Evolutionary conservation across 2,329 filamentous ascomycete genomes (phyloP), one percentile per base, ranked within the genome.

Genomic region (Dactylella cylindrospora): DNA sequence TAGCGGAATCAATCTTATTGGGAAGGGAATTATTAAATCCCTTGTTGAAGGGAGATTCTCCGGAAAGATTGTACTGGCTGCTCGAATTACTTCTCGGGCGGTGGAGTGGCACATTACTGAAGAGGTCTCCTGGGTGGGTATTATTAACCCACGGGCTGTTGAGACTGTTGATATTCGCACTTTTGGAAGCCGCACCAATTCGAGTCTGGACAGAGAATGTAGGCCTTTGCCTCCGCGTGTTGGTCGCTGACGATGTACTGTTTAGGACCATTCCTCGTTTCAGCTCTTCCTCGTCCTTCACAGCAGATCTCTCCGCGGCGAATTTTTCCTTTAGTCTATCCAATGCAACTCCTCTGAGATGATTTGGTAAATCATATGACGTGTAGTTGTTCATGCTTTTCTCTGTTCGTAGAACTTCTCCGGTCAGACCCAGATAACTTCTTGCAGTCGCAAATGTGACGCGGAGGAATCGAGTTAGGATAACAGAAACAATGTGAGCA

Each of bases 401-500:
- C 71, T 98, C 93, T 0, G 90, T 96, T 41, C 90, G 86, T 9
- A 98, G 74, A 0, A 98, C 91, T 70, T 98, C 93, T 31, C 84
- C 88, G 0, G 89, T 95, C 33, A 98, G 74, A 1, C 94, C 93
- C 12, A 98, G 81, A 69, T 98, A 98, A 49, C 88, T 88, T 76
- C 96, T 93, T 0, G 90, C 93, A 8, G 94, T 97, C 0, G 90
- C 87, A 47, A 98, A 82, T 0, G 93, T 98, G 2, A 98, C 94
- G 67, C 94, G 80, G 71, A 98, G 91, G 45, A 98, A 84, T 41
- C 94, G 82, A 2, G 94, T 96, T 25, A 98, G 75, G 64, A 98
- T 98, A 38, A 98, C 91, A 71, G 98, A 93, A 4, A 98, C 90
- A 66, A 98, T 97, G 70, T 98, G 94, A 1, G 93, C 86, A 1